Evolutionary conservation across 257 asterid genomes (phyloP).

Genomic region (Buddleja alternifolia): DNA sequence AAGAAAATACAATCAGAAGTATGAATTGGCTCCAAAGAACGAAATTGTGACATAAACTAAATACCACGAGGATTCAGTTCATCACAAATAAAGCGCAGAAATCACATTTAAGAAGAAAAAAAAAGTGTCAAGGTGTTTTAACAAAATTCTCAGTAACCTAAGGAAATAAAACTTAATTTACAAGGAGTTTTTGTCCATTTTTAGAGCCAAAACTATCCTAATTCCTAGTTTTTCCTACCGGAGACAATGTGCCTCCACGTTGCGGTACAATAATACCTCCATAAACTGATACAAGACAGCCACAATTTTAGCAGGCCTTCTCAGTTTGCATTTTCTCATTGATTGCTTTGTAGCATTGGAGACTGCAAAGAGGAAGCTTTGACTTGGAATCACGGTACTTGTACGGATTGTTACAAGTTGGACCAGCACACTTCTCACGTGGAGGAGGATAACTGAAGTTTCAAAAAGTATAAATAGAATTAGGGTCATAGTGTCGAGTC

Average conservation of each 20-base stretch:
- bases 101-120: too few relatives aligned
- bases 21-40: too few relatives aligned
- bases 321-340: slow-evolving; percentile 42
- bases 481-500: not conserved
- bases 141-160: not conserved
- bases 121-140: not conserved
- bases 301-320: slow-evolving; percentile 47
- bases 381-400: slow-evolving; percentile 93
- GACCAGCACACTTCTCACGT: slow-evolving; percentile 90
- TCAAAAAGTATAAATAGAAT: slow-evolving; percentile 24
- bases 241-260: slow-evolving; percentile 22
- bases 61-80: too few relatives aligned
- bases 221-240: slow-evolving; percentile 26
- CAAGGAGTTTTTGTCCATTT: not conserved
- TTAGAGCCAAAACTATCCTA: slow-evolving; percentile 22
- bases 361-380: slow-evolving; percentile 94
- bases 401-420: slow-evolving; percentile 78
- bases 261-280: slow-evolving; percentile 17
- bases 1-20: too few relatives aligned
- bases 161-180: slow-evolving; percentile 1
- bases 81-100: too few relatives aligned
- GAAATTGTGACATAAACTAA: too few relatives aligned
- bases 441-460: slow-evolving; percentile 90
- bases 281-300: slow-evolving; percentile 9
- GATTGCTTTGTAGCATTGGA: slow-evolving; percentile 89